phyloP scores from a whole-genome alignment of 306 rosid genomes.

The Boehmeria nivea region DNA sequence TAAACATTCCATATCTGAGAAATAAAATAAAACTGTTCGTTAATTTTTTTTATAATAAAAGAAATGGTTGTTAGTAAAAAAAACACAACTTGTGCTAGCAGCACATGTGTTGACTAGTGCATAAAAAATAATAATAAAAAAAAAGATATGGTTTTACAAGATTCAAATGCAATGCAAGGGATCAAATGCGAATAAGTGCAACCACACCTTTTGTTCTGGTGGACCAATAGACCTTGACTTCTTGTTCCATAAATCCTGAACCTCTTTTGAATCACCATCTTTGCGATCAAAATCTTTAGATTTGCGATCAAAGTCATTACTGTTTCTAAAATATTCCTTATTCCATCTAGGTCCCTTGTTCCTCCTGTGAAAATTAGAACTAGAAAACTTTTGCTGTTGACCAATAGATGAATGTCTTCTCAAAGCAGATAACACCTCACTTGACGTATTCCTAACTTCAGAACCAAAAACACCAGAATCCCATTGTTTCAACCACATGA shows the following conservation, averaged over 20 bases:
- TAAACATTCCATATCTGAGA: no score
- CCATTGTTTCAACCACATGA: conserved; percentile 92
- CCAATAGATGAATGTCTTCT: conserved; percentile 69
- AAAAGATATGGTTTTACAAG: neutral
- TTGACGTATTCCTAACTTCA: conserved; percentile 76
- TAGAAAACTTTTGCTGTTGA: conserved; percentile 52
- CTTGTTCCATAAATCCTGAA: conserved; percentile 44
- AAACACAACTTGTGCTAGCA: no score
- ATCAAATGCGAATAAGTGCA: neutral
- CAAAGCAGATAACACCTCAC: conserved; percentile 78
- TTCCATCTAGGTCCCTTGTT: conserved; percentile 49
- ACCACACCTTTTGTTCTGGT: conserved; percentile 76
- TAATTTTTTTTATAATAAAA: no score
- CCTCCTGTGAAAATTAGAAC: conserved; percentile 45
- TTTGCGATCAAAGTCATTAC: conserved; percentile 32
- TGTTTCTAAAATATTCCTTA: conserved; percentile 32
- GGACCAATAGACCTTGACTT: conserved; percentile 52
- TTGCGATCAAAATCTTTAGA: conserved; percentile 34
- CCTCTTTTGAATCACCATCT: conserved; percentile 28
- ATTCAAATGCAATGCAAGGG: conserved; percentile 1
- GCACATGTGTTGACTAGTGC: no score
- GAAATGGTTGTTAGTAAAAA: no score
- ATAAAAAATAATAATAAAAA: neutral
- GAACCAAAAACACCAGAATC: conserved; percentile 87
- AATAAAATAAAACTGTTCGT: no score